These are phyloP conservation scores for Trichoderma sp. DNA, from an alignment of 2,329 filamentous ascomycete genomes.

Conservation along the genomic window DNA sequence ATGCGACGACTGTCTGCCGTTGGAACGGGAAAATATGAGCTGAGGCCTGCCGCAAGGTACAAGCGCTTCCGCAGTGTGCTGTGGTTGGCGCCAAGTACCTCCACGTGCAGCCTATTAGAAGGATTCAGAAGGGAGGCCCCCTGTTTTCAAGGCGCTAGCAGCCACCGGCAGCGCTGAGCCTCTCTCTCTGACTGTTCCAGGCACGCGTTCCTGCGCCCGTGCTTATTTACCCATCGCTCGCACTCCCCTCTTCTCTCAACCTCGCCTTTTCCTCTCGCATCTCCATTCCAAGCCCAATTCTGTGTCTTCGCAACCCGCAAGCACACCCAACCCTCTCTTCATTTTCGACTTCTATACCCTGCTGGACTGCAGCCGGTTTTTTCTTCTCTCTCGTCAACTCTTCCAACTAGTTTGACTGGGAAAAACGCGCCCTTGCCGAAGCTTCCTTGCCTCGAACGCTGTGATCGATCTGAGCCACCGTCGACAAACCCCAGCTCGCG, in stretches of 20 bases:
- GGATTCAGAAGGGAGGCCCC: not conserved
- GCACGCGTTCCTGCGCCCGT: slow-evolving; percentile 19
- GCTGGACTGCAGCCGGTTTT: not conserved
- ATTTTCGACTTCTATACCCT: not conserved
- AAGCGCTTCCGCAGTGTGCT: not conserved
- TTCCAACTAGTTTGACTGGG: not conserved
- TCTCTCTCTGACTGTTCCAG: slow-evolving; percentile 3
- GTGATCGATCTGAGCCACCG: slow-evolving; percentile 2
- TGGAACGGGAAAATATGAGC: not conserved
- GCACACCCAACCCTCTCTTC: not conserved
- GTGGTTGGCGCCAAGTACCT: not conserved
- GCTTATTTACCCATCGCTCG: slow-evolving; percentile 7
- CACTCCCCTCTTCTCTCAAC: slow-evolving; percentile 10
- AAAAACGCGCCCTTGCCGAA: slow-evolving; percentile 6
- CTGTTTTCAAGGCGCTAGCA: not conserved
- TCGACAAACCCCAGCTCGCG: not conserved
- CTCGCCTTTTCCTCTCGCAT: slow-evolving; percentile 4
- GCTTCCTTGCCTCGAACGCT: not conserved
- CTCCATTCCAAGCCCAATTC: slow-evolving; percentile 6
- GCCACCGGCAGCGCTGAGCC: slow-evolving; percentile 4
- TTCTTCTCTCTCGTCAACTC: not conserved
- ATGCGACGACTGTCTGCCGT: not conserved
- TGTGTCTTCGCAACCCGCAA: not conserved
- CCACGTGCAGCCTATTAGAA: not conserved
- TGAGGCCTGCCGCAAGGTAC: slow-evolving; percentile 1